A percentile compares a stretch with the other conserved stretches of the same genome.
phyloP scores from a whole-genome alignment of 257 asterid species.

The Rubia yunnanensis region DNA sequence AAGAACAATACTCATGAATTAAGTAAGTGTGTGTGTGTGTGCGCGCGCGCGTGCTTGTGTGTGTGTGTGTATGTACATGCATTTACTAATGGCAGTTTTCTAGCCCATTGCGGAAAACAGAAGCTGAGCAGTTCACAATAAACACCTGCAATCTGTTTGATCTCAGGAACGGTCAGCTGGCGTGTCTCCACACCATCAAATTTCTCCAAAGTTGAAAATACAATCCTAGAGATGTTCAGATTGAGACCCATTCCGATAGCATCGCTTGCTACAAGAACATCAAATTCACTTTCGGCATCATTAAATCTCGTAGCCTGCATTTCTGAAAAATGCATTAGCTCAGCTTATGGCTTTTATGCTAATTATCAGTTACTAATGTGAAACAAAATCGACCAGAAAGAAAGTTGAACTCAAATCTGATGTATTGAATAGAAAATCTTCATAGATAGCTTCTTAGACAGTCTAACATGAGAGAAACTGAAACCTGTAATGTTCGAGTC shows the following conservation, averaged over 20 bases:
- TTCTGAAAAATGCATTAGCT: constrained; percentile 45
- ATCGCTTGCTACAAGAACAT: constrained; percentile 94
- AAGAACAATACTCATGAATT: constrained; percentile 7
- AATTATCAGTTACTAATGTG: constrained; percentile 8
- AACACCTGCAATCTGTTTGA: constrained; percentile 94
- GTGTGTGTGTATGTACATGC: neutral
- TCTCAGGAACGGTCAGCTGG: constrained; percentile 77
- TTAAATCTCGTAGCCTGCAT: constrained; percentile 97
- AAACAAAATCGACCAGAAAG: neutral
- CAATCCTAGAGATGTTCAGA: constrained; percentile 86
- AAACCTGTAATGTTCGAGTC: constrained; percentile 94
- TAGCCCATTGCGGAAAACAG: neutral
- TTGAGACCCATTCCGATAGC: constrained; percentile 99
- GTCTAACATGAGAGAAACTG: constrained; percentile 15
- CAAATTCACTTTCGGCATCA: constrained; percentile 66
- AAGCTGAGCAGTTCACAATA: neutral
- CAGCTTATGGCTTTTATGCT: constrained; percentile 28
- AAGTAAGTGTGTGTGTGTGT: neutral
- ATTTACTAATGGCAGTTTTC: neutral
- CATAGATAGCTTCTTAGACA: constrained; percentile 11
- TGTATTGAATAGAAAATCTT: neutral
- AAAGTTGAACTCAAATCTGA: neutral
- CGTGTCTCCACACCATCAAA: constrained; percentile 72
- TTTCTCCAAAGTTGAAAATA: constrained; percentile 68
- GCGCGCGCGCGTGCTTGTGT: neutral